Evolutionary conservation across 192 early-diverging fungal genomes (phyloP), one percentile per base, ranked within the genome.

Genomic region (Backusella tuberculispora): DNA sequence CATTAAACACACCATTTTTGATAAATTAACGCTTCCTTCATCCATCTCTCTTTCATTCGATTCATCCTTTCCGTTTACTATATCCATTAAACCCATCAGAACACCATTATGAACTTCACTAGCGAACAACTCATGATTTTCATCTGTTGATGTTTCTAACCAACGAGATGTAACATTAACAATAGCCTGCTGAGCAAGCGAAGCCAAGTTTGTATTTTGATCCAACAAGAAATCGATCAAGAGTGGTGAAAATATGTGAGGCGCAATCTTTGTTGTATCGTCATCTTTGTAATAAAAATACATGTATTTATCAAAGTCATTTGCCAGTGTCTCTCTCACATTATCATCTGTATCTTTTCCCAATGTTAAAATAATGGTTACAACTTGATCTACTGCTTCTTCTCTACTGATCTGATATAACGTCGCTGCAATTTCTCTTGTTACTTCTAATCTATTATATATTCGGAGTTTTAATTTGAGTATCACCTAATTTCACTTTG

Each of bases 191-290:
- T 86, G 82, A 0, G 85, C 80, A 38, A 85, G 77, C 6, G 84
- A 69, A 21, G 88, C 86, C 4, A 89, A 75, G 15, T 74, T 79
- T 7, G 85, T 83, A 46, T 88, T 86, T 64, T 89, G 86, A 68
- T 89, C 88, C 47, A 89, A 53, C 40, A 89, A 75, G 13, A 89
- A 77, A 10, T 82, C 83, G 50, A 83, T 77, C 45, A 89, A 77
- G 14, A 88, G 45, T 12, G 76, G 65, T 5, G 85, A 78, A 48
- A 89, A 89, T 4, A 69, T 53, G 17, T 79, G 74, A 17, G 75
- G 66, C 1, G 84, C 81, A 12, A 87, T 66, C 29, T 83, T 77
- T 26, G 75, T 79, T 8, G 24, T 19, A 43, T 56, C 8, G 6
- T 24, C 42, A 6, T 48, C 82, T 42, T 74, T 68, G 48, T 85